phyloP scores from a whole-genome alignment of 2,329 filamentous ascomycete genomes.

The Fusarium compactum region DNA sequence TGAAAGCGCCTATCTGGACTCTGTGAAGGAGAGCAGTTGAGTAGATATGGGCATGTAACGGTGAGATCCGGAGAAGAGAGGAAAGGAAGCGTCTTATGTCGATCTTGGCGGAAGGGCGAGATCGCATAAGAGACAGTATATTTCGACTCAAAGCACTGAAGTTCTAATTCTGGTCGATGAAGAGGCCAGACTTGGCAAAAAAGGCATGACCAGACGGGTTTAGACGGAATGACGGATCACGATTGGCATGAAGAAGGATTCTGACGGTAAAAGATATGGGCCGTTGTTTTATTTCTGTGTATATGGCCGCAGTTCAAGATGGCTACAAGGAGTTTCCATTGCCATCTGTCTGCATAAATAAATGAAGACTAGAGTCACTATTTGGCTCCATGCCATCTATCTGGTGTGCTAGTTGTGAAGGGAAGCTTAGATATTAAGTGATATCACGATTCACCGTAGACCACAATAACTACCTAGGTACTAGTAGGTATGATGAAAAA shows the following conservation, averaged over 20 bases:
- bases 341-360: conserved; percentile 24
- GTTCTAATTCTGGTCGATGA: neutral
- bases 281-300: conserved; percentile 38
- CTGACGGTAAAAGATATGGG: conserved; percentile 31
- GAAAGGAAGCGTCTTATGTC: conserved; percentile 7
- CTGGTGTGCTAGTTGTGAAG: neutral
- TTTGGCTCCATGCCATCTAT: conserved; percentile 1
- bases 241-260: conserved; percentile 25
- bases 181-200: conserved; percentile 13
- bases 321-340: conserved; percentile 6
- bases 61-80: neutral
- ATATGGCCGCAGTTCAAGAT: conserved; percentile 26
- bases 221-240: conserved; percentile 25
- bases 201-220: conserved; percentile 20
- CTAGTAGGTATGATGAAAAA: neutral
- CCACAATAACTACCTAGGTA: neutral
- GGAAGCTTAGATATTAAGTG: neutral
- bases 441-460: neutral
- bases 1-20: conserved; percentile 81
- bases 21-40: conserved; percentile 46
- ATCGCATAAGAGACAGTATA: conserved; percentile 11
- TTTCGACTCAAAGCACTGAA: conserved; percentile 4
- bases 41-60: neutral
- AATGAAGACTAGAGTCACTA: conserved; percentile 16
- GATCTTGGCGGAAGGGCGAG: neutral